These are phyloP conservation scores for Comarum palustre DNA, from an alignment of 306 rosid genomes.

Conservation along the genomic window DNA sequence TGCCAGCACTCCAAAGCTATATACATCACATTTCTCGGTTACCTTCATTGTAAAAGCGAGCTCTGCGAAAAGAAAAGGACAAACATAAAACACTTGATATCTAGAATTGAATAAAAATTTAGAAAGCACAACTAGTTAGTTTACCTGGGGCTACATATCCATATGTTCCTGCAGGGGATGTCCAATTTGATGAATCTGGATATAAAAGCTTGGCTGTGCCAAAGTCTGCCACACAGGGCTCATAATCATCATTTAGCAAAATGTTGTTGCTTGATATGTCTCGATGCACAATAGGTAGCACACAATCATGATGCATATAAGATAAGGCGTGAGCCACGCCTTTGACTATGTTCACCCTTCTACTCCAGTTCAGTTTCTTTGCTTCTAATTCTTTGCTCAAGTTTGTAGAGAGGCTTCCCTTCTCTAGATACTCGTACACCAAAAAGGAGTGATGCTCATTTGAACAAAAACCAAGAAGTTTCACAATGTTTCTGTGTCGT, in stretches of 20 bases:
- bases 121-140: not conserved
- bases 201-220: constrained; percentile 30
- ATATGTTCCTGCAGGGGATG: constrained; percentile 26
- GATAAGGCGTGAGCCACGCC: constrained; percentile 28
- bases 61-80: constrained; percentile 10
- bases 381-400: constrained; percentile 25
- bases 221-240: constrained; percentile 27
- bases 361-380: constrained; percentile 20
- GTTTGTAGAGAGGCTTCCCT: constrained; percentile 14
- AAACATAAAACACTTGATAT: not conserved
- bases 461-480: constrained; percentile 23
- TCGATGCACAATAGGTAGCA: constrained; percentile 20
- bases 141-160: constrained; percentile 38
- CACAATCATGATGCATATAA: constrained; percentile 30
- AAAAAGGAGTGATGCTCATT: constrained; percentile 11
- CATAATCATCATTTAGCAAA: constrained; percentile 19
- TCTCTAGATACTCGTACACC: constrained; percentile 25
- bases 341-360: constrained; percentile 25
- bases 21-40: constrained; percentile 21
- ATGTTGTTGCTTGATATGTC: constrained; percentile 30
- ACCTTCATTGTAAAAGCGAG: constrained; percentile 27
- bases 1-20: constrained; percentile 28
- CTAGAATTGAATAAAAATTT: not conserved
- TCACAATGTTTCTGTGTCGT: constrained; percentile 32
- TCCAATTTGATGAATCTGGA: constrained; percentile 28